These are phyloP conservation scores for Penicillium cinerascens DNA, from an alignment of 495 filamentous ascomycete genomes.

Conservation along the genomic window DNA sequence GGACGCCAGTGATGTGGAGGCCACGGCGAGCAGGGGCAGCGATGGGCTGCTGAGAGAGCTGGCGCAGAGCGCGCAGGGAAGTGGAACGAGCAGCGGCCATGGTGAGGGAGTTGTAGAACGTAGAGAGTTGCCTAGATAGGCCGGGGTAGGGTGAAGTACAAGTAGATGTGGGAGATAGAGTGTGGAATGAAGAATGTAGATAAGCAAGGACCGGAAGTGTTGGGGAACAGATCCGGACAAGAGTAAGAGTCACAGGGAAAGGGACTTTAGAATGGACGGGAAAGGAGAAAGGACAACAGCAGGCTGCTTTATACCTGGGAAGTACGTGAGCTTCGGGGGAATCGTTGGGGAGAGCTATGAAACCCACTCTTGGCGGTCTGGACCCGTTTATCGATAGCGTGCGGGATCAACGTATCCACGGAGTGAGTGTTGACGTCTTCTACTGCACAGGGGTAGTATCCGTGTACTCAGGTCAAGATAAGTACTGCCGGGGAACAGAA, in stretches of 20 bases:
- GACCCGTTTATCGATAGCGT: constrained; percentile 22
- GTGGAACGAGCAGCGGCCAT: constrained; percentile 51
- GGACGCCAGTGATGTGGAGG: constrained; percentile 55
- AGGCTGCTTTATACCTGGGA: neutral
- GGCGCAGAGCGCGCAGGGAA: constrained; percentile 48
- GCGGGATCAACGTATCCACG: constrained; percentile 10
- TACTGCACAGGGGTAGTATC: neutral
- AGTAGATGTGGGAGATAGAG: neutral
- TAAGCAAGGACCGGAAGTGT: constrained; percentile 3
- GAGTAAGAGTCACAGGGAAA: constrained; percentile 1
- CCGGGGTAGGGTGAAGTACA: constrained; percentile 3
- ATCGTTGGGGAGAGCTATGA: constrained; percentile 34
- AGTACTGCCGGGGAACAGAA: too few relatives aligned
- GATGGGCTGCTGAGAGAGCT: constrained; percentile 41
- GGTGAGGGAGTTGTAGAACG: constrained; percentile 12
- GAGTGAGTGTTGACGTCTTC: constrained; percentile 16
- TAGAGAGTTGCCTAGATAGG: constrained; percentile 3
- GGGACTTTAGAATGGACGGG: constrained; percentile 1
- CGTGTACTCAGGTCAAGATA: neutral
- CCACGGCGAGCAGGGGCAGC: constrained; percentile 40
- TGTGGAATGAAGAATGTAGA: constrained; percentile 5
- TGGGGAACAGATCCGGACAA: constrained; percentile 1
- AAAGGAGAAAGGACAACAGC: constrained; percentile 11
- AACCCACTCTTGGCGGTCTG: constrained; percentile 29
- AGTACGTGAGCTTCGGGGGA: neutral